These are phyloP conservation scores for Sphaerobolus stellatus DNA, from an alignment of 1,284 basidiomycete genomes.

Conservation along the genomic window DNA sequence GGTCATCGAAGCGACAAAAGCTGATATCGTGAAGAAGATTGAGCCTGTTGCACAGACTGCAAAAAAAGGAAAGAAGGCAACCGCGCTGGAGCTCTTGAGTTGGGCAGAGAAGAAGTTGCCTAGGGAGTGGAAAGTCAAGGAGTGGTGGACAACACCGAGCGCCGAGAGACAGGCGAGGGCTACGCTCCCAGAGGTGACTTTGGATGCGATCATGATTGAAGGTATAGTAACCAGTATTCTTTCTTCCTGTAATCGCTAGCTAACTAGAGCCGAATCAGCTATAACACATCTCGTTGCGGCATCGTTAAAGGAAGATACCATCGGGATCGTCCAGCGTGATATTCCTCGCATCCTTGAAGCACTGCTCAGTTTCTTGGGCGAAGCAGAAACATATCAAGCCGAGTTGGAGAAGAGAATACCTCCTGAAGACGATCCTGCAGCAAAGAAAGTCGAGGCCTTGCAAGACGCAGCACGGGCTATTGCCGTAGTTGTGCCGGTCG, in stretches of 20 bases:
- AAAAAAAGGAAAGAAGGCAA: background rate
- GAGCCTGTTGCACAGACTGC: background rate
- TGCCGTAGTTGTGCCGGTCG: constrained; percentile 55
- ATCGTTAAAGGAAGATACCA: constrained; percentile 76
- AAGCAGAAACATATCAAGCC: constrained; percentile 60
- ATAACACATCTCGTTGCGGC: constrained; percentile 67
- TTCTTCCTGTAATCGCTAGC: background rate
- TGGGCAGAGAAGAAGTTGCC: constrained; percentile 6
- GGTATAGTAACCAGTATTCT: constrained; percentile 39
- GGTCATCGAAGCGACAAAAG: background rate
- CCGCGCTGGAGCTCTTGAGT: background rate
- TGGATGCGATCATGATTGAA: constrained; percentile 58
- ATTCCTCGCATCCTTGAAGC: constrained; percentile 80
- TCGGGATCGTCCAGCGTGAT: constrained; percentile 80
- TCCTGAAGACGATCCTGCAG: constrained; percentile 25
- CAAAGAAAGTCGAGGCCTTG: constrained; percentile 33
- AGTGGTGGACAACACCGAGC: constrained; percentile 62
- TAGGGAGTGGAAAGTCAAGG: constrained; percentile 19
- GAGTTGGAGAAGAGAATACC: constrained; percentile 43
- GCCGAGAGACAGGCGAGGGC: constrained; percentile 51
- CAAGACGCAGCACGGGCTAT: constrained; percentile 50
- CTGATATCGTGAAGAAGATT: background rate
- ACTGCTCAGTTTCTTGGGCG: constrained; percentile 62
- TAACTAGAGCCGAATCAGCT: constrained; percentile 43
- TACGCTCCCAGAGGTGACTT: constrained; percentile 53